A percentile compares a stretch with the other conserved stretches of the same genome.
phyloP scores from a whole-genome alignment of 1,139 yeast genomes.

The Suhomyces bolitotheri region DNA sequence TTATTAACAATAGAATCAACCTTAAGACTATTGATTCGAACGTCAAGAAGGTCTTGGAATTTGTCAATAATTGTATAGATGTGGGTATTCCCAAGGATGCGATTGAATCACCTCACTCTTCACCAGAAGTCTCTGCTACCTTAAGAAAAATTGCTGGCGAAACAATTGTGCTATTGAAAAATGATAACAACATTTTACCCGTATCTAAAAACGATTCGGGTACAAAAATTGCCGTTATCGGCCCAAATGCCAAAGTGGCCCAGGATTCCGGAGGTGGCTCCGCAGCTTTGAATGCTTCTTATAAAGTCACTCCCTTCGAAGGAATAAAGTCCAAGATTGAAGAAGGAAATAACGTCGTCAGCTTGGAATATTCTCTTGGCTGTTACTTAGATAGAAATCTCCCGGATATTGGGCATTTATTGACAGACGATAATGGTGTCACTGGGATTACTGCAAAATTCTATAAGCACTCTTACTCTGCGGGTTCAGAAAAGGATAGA shows the following conservation, averaged over 20 bases:
- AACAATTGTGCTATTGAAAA: slow-evolving; percentile 24
- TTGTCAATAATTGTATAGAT: slow-evolving; percentile 18
- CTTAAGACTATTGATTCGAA: slow-evolving; percentile 19
- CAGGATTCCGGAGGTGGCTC: slow-evolving; percentile 43
- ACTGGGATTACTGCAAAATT: slow-evolving; percentile 42
- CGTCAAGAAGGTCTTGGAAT: slow-evolving; percentile 18
- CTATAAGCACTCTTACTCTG: slow-evolving; percentile 36
- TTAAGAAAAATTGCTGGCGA: slow-evolving; percentile 22
- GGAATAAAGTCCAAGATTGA: slow-evolving; percentile 30
- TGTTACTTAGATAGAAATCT: slow-evolving; percentile 32
- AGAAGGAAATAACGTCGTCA: slow-evolving; percentile 21
- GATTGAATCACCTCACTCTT: slow-evolving; percentile 16
- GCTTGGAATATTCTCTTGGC: slow-evolving; percentile 29
- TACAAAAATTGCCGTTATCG: slow-evolving; percentile 36
- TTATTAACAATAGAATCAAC: slow-evolving; percentile 30
- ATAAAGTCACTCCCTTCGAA: slow-evolving; percentile 35
- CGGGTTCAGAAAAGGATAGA: slow-evolving; percentile 24
- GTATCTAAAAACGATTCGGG: slow-evolving; percentile 10
- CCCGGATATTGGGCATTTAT: slow-evolving; percentile 29
- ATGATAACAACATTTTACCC: slow-evolving; percentile 19
- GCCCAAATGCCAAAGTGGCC: slow-evolving; percentile 38
- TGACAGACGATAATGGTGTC: slow-evolving; percentile 32
- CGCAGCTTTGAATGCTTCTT: slow-evolving; percentile 34
- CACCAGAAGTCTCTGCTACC: slow-evolving; percentile 17
- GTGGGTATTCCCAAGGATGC: slow-evolving; percentile 19